Conservation (phyloP, 2,329 filamentous ascomycete genomes). For the Rachicladosporium sp. region DNA sequence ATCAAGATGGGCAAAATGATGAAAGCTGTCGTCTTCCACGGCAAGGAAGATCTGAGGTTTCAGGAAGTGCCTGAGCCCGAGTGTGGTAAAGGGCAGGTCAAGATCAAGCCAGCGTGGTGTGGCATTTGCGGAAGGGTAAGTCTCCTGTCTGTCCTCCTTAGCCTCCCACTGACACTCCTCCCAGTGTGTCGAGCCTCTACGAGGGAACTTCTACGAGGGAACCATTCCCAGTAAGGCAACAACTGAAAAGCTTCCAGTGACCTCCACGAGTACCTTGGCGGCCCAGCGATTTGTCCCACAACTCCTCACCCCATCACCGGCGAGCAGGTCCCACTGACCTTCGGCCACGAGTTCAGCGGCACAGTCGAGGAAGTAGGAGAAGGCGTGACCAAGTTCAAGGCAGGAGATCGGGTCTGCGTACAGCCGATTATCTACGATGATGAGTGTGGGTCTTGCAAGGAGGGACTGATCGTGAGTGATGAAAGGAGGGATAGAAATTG, state of each 20-base stretch:
- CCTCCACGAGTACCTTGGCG: constrained; percentile 24
- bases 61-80: constrained; percentile 23
- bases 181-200: background rate
- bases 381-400: constrained; percentile 36
- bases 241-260: constrained; percentile 10
- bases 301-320: constrained; percentile 43
- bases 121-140: constrained; percentile 19
- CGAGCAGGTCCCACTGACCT: constrained; percentile 39
- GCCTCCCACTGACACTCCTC: background rate
- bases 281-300: constrained; percentile 31
- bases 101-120: constrained; percentile 26
- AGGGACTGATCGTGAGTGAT: constrained; percentile 28
- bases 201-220: background rate
- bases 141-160: background rate
- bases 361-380: constrained; percentile 40
- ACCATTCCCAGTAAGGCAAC: too few relatives aligned
- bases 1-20: constrained; percentile 12
- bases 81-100: constrained; percentile 24
- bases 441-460: constrained; percentile 39
- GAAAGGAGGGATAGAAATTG: constrained; percentile 27
- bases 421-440: constrained; percentile 45
- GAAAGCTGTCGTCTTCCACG: constrained; percentile 28
- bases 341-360: constrained; percentile 43
- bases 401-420: constrained; percentile 37
- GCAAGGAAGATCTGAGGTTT: constrained; percentile 23